A percentile compares a stretch with the other conserved stretches of the same genome.
These are phyloP conservation scores for Penicillium vulpinum DNA, from an alignment of 2,329 filamentous ascomycete species.

Conservation along the genomic window DNA sequence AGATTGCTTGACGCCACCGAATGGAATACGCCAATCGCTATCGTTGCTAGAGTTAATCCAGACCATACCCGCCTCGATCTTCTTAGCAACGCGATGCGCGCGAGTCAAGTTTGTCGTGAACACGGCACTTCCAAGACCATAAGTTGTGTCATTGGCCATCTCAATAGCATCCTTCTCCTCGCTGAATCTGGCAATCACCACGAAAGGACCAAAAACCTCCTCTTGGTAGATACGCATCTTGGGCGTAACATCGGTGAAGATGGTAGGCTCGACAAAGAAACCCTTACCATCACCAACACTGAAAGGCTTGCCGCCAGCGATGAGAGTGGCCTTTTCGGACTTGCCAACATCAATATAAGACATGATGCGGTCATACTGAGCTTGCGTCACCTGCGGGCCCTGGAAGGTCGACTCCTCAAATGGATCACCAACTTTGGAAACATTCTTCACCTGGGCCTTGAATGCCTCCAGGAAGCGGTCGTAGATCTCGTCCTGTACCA, in stretches of 20 bases:
- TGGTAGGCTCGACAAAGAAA: slow-evolving; percentile 27
- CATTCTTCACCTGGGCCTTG: slow-evolving; percentile 27
- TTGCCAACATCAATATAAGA: slow-evolving; percentile 35
- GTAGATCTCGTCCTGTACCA: slow-evolving; percentile 28
- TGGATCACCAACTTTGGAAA: slow-evolving; percentile 36
- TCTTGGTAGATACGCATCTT: slow-evolving; percentile 42
- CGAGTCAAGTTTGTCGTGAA: slow-evolving; percentile 42
- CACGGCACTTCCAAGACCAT: slow-evolving; percentile 41
- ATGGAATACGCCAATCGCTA: slow-evolving; percentile 38
- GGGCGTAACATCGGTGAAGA: slow-evolving; percentile 37
- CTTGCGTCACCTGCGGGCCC: slow-evolving; percentile 28
- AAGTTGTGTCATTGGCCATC: slow-evolving; percentile 42
- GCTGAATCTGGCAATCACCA: slow-evolving; percentile 38
- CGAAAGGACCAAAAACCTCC: slow-evolving; percentile 46
- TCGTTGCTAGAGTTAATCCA: slow-evolving; percentile 44
- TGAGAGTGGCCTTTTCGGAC: slow-evolving; percentile 36
- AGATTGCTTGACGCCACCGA: slow-evolving; percentile 53
- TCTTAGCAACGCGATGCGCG: slow-evolving; percentile 40
- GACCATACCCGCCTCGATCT: slow-evolving; percentile 44
- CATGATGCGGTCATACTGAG: slow-evolving; percentile 29
- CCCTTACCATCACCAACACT: slow-evolving; percentile 33
- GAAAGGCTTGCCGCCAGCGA: slow-evolving; percentile 34
- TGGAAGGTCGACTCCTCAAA: slow-evolving; percentile 35
- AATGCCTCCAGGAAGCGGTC: slow-evolving; percentile 24
- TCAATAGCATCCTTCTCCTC: slow-evolving; percentile 38